These are phyloP conservation scores for Mycena rebaudengoi DNA, from an alignment of 768 basidiomycete genomes.

Conservation along the genomic window DNA sequence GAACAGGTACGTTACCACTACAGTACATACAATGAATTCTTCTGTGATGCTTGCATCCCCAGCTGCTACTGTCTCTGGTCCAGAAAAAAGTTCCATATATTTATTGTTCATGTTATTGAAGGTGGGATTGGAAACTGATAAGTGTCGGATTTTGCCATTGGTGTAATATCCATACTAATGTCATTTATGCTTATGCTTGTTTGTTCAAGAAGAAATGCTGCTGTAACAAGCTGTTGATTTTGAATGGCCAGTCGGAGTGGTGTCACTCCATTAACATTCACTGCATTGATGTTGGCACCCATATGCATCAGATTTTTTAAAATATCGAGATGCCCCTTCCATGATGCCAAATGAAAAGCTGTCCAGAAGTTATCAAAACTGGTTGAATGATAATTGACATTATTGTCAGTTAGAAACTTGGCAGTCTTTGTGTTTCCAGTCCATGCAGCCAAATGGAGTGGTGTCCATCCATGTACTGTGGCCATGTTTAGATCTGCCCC, in stretches of 20 bases:
- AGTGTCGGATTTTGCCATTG: no score
- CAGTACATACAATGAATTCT: no score
- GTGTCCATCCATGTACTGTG: conserved; percentile 11
- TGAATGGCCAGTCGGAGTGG: conserved; percentile 6
- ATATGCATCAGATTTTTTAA: conserved; percentile 2
- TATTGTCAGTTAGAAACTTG: neutral
- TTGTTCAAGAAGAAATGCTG: conserved; percentile 7
- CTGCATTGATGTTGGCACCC: neutral
- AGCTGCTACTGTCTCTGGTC: no score
- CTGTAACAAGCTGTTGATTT: conserved; percentile 4
- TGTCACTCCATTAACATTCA: neutral
- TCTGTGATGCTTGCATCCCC: no score
- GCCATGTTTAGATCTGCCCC: conserved; percentile 5
- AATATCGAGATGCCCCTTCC: conserved; percentile 11
- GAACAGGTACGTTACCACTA: no score
- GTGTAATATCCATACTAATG: no score
- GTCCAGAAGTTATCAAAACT: neutral
- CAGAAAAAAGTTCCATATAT: no score
- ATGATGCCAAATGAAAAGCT: conserved; percentile 15
- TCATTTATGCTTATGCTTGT: no score
- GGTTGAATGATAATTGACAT: neutral
- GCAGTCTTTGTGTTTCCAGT: neutral
- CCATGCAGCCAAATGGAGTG: conserved; percentile 17
- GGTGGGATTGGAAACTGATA: no score
- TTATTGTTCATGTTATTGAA: no score